These are phyloP conservation scores for Cymbopogon flexuosus DNA, from an alignment of 202 grass and related monocot species.

Conservation along the genomic window DNA sequence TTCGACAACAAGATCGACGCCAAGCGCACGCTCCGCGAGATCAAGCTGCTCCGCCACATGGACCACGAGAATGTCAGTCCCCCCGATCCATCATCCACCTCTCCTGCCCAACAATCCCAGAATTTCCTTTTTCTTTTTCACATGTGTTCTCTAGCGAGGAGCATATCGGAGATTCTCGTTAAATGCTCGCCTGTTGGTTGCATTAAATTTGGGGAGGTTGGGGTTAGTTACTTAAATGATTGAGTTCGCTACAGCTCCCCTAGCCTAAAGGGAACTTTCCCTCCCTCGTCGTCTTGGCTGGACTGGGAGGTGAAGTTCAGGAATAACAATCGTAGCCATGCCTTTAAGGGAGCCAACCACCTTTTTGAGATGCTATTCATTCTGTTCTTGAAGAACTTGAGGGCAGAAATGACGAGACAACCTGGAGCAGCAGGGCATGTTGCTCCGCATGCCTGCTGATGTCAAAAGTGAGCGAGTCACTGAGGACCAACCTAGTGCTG, in stretches of 20 bases:
- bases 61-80: conserved; percentile 84
- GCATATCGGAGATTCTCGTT: conserved; percentile 9
- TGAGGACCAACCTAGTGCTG: conserved; percentile 27
- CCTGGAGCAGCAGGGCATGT: conserved; percentile 11
- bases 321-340: conserved; percentile 26
- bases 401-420: conserved; percentile 3
- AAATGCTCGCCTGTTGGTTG: conserved; percentile 8
- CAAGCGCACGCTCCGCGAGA: conserved; percentile 90
- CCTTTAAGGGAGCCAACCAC: conserved; percentile 32
- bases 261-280: conserved; percentile 12
- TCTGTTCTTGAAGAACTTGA: conserved; percentile 20
- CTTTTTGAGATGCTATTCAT: conserved; percentile 32
- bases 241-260: background rate
- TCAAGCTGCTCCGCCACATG: conserved; percentile 95
- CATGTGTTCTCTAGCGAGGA: background rate
- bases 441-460: conserved; percentile 21
- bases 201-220: conserved; percentile 37
- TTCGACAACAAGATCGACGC: conserved; percentile 97
- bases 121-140: background rate
- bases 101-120: background rate
- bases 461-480: conserved; percentile 9
- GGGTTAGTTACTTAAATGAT: conserved; percentile 40
- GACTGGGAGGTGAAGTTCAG: background rate
- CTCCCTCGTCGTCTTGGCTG: background rate
- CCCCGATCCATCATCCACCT: conserved; percentile 5